phyloP scores from a whole-genome alignment of 257 asterid species.

The Vinca minor region DNA sequence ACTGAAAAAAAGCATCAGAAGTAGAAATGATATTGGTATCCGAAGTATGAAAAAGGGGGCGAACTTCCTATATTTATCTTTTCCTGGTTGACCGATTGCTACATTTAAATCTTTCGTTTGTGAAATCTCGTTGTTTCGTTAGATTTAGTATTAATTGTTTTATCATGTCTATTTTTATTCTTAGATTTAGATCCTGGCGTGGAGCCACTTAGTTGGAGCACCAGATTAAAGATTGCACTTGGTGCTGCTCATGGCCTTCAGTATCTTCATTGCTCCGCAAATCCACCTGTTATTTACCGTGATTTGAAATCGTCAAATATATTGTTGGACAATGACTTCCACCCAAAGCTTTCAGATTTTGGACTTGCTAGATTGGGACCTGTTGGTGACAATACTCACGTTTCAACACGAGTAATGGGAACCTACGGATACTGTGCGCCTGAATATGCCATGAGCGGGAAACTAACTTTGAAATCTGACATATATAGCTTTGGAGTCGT shows the following conservation, averaged over 20 bases:
- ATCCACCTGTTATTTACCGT: conserved; percentile 84
- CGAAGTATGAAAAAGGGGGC: background rate
- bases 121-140: background rate
- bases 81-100: background rate
- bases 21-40: background rate
- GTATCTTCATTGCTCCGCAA: conserved; percentile 74
- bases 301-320: conserved; percentile 79
- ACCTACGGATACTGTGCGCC: conserved; percentile 93
- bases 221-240: conserved; percentile 67
- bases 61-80: background rate
- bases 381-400: conserved; percentile 82
- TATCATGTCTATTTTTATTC: conserved; percentile 4
- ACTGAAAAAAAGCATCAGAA: background rate
- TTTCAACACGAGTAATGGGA: conserved; percentile 93
- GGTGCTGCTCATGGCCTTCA: conserved; percentile 86
- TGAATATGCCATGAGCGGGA: conserved; percentile 82
- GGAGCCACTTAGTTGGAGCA: conserved; percentile 66
- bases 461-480: conserved; percentile 75
- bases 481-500: conserved; percentile 90
- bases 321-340: conserved; percentile 68
- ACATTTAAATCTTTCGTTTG: background rate
- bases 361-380: conserved; percentile 92
- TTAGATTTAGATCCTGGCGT: conserved; percentile 40
- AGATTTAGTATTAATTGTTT: background rate
- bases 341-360: conserved; percentile 74